Percentiles rank a stretch among this genome's conserved stretches.
Conservation (phyloP, 441 rosid species). For the Syzygium syzygioides region DNA sequence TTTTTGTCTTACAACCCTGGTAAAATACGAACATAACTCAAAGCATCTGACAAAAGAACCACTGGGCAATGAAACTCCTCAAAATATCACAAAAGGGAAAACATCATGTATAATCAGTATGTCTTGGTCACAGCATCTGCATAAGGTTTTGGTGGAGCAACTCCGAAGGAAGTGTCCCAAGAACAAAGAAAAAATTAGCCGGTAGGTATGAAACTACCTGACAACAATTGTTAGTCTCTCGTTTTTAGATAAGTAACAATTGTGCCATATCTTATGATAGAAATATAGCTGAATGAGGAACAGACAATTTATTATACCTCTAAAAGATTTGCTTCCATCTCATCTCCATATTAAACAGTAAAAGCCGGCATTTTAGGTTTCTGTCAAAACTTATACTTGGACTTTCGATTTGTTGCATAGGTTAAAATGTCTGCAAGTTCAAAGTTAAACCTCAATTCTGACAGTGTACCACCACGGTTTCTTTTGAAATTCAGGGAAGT, state of each 20-base stretch:
- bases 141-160: background rate
- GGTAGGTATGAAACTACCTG: background rate
- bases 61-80: background rate
- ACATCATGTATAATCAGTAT: background rate
- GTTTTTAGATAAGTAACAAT: background rate
- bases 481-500: background rate
- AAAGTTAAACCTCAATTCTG: background rate
- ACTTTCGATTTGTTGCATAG: background rate
- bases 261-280: background rate
- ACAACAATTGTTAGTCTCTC: background rate
- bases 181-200: background rate
- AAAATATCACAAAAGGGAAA: background rate
- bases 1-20: conserved; percentile 73
- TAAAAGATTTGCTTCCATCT: background rate
- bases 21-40: conserved; percentile 1
- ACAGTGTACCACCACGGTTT: background rate
- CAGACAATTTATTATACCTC: background rate
- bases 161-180: background rate
- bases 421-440: background rate
- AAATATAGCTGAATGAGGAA: background rate
- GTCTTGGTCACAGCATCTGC: background rate
- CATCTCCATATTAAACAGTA: background rate
- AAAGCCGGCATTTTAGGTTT: background rate
- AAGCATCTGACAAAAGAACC: background rate
- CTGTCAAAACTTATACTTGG: background rate